These are phyloP conservation scores for Chrysanthemum makinoi DNA, from an alignment of 129 eudicot species.

Conservation along the genomic window DNA sequence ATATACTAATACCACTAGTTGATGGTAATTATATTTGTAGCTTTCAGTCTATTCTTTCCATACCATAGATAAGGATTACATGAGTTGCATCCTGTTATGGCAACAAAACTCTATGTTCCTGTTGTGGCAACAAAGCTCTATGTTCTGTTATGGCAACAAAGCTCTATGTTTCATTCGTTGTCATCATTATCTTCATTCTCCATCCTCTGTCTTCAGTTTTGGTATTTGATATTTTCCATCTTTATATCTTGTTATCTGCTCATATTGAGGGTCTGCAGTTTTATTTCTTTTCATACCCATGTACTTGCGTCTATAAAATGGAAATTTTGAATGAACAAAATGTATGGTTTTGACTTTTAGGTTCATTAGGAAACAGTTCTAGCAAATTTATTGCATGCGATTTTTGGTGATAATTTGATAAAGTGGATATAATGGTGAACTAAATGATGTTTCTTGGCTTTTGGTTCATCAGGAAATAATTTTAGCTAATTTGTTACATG, in stretches of 20 bases:
- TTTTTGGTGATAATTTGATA: neutral
- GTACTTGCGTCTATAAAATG: constrained; percentile 1
- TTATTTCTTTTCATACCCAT: neutral
- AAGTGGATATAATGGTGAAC: neutral
- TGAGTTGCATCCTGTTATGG: constrained; percentile 1
- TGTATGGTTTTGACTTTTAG: neutral
- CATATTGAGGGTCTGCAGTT: neutral
- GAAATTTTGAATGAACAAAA: constrained; percentile 7
- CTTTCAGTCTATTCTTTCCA: neutral
- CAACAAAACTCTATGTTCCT: neutral
- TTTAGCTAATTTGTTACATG: constrained; percentile 8
- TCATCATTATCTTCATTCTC: neutral
- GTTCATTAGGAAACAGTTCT: constrained; percentile 7
- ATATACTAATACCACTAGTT: neutral
- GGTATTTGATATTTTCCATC: constrained; percentile 6
- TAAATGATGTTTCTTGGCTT: neutral
- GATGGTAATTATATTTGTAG: constrained; percentile 13
- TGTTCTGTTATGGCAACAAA: neutral
- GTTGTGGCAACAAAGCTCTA: neutral
- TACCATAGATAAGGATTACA: constrained; percentile 1
- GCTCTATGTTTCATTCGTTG: neutral
- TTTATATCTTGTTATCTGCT: neutral
- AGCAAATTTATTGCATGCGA: neutral
- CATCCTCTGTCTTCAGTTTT: neutral
- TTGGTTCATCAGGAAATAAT: constrained; percentile 2